Percentiles rank a stretch among this genome's conserved stretches.
Evolutionary conservation across 2,329 filamentous ascomycete species (phyloP).

Genomic region (Aspergillus quadrilineatus): DNA sequence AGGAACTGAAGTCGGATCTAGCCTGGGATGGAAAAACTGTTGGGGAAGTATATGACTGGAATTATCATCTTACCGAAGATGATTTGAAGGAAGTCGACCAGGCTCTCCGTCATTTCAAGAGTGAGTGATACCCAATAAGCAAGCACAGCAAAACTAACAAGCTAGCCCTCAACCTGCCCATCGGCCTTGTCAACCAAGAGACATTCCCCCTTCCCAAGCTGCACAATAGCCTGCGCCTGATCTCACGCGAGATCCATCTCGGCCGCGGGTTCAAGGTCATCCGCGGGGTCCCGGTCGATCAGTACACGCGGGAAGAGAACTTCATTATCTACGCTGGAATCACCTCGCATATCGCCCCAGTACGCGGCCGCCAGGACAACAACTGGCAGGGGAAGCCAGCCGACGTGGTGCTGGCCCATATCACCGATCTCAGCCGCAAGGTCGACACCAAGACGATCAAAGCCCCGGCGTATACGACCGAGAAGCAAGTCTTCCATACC

Average conservation of each 20-base stretch:
- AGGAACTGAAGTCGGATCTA: slow-evolving; percentile 41
- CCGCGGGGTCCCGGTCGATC: slow-evolving; percentile 41
- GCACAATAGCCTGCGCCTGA: slow-evolving; percentile 30
- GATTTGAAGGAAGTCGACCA: slow-evolving; percentile 46
- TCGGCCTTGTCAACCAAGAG: slow-evolving; percentile 47
- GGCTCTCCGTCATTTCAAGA: slow-evolving; percentile 45
- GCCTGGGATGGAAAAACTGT: slow-evolving; percentile 50
- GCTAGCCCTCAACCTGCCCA: slow-evolving; percentile 29
- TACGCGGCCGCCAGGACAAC: slow-evolving; percentile 45
- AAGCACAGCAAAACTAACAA: background rate
- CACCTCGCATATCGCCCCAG: slow-evolving; percentile 42
- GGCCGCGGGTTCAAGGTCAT: slow-evolving; percentile 49
- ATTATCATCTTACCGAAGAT: slow-evolving; percentile 35
- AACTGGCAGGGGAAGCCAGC: slow-evolving; percentile 24
- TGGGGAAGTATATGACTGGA: slow-evolving; percentile 41
- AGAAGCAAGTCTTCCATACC: slow-evolving; percentile 55
- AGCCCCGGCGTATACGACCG: slow-evolving; percentile 43
- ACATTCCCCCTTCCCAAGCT: slow-evolving; percentile 46
- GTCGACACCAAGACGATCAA: slow-evolving; percentile 36
- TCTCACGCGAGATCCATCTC: slow-evolving; percentile 40
- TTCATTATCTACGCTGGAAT: slow-evolving; percentile 47
- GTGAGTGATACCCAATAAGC: slow-evolving; percentile 19
- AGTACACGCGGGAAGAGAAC: slow-evolving; percentile 37
- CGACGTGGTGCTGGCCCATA: slow-evolving; percentile 59
- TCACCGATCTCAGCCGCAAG: slow-evolving; percentile 57